These are phyloP conservation scores for Naematelia aurantialba DNA, from an alignment of 768 basidiomycete genomes.

Conservation along the genomic window DNA sequence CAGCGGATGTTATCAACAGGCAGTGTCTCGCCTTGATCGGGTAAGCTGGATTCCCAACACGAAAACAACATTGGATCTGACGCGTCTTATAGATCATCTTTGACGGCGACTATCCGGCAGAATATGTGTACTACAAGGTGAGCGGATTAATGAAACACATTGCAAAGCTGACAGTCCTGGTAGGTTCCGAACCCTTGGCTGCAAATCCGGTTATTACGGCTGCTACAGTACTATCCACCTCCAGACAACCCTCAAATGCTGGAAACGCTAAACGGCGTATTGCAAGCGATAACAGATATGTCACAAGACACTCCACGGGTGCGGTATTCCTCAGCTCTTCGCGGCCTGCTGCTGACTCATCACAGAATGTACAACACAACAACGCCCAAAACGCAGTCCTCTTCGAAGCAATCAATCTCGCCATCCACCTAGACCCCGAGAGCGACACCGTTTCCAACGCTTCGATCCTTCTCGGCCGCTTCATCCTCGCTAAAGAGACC, in stretches of 20 bases:
- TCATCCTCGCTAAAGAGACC: constrained; percentile 96
- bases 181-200: constrained; percentile 90
- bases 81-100: constrained; percentile 66
- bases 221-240: constrained; percentile 93
- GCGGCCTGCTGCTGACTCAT: background rate
- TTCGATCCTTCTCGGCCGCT: constrained; percentile 84
- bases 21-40: constrained; percentile 79
- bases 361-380: constrained; percentile 89
- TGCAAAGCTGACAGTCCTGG: background rate
- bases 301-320: constrained; percentile 69
- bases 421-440: constrained; percentile 89
- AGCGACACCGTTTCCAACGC: constrained; percentile 84
- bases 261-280: constrained; percentile 70
- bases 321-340: background rate
- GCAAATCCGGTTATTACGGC: constrained; percentile 86
- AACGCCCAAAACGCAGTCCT: constrained; percentile 98
- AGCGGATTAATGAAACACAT: background rate
- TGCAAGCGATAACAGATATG: constrained; percentile 86
- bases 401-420: constrained; percentile 94
- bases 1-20: constrained; percentile 88
- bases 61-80: background rate
- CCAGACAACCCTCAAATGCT: constrained; percentile 87
- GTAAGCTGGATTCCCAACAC: constrained; percentile 53
- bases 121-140: constrained; percentile 89
- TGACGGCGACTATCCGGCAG: constrained; percentile 78